Conservation (phyloP, 164 flowering plant genomes). For the Protea cynaroides region DNA sequence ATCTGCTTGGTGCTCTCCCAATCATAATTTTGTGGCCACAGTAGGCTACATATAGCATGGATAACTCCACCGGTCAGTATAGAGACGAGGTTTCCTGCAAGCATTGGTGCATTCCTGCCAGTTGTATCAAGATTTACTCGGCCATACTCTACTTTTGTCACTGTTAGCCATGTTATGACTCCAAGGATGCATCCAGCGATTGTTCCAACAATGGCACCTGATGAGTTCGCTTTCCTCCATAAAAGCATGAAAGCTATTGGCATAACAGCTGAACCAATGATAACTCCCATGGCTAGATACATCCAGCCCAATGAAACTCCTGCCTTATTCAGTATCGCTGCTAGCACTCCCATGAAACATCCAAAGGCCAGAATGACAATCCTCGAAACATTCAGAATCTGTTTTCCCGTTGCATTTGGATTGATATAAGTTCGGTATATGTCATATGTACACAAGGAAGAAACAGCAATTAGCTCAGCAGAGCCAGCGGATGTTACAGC, state of each 20-base stretch:
- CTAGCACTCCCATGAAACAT: constrained; percentile 89
- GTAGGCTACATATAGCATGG: constrained; percentile 63
- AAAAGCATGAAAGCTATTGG: constrained; percentile 95
- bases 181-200: constrained; percentile 64
- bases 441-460: constrained; percentile 92
- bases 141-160: constrained; percentile 63
- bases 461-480: constrained; percentile 89
- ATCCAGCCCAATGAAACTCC: constrained; percentile 96
- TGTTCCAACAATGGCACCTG: constrained; percentile 75
- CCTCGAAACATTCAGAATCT: constrained; percentile 80
- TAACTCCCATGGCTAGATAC: constrained; percentile 94
- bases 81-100: constrained; percentile 89
- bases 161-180: constrained; percentile 65
- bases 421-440: constrained; percentile 88
- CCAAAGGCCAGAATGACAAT: constrained; percentile 64
- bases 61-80: constrained; percentile 71
- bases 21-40: constrained; percentile 79
- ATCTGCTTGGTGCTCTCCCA: constrained; percentile 84
- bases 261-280: constrained; percentile 82
- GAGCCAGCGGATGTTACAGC: constrained; percentile 98
- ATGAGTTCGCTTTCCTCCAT: constrained; percentile 82
- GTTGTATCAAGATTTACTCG: constrained; percentile 83
- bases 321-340: constrained; percentile 81
- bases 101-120: constrained; percentile 93
- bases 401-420: constrained; percentile 74